phyloP scores from a whole-genome alignment of 2,329 filamentous ascomycete species.

The Neoascochyta sp. region DNA sequence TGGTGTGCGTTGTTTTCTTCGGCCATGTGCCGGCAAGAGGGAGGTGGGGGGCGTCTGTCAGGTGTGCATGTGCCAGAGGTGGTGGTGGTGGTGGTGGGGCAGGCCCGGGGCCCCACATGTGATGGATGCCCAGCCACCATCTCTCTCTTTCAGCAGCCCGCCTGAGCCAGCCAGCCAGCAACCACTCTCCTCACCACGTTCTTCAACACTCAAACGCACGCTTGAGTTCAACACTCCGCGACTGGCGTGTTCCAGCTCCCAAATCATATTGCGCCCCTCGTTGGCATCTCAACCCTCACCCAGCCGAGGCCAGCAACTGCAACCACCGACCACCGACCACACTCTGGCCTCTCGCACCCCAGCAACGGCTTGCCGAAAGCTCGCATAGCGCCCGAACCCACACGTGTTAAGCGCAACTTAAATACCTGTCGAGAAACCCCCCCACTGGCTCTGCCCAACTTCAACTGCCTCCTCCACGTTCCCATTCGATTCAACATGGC shows the following conservation, averaged over 20 bases:
- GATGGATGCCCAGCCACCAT: no score
- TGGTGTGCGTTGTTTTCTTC: no score
- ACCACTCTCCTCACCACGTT: conserved; percentile 9
- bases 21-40: no score
- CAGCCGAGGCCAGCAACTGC: no score
- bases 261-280: no score
- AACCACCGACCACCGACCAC: conserved; percentile 1
- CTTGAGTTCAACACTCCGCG: conserved; percentile 38
- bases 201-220: conserved; percentile 22
- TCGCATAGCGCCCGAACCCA: conserved; percentile 27
- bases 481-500: conserved; percentile 21
- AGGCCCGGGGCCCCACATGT: no score
- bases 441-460: conserved; percentile 11
- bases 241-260: conserved; percentile 2
- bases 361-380: conserved; percentile 22
- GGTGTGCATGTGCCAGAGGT: no score
- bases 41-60: no score
- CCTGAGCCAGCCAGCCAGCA: no score
- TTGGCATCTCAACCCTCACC: neutral
- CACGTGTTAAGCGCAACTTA: conserved; percentile 17
- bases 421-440: conserved; percentile 19
- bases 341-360: conserved; percentile 15
- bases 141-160: no score
- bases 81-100: no score
- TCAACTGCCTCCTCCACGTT: conserved; percentile 15